phyloP scores from a whole-genome alignment of 2,329 filamentous ascomycete genomes.

The Periconia macrospinosa region DNA sequence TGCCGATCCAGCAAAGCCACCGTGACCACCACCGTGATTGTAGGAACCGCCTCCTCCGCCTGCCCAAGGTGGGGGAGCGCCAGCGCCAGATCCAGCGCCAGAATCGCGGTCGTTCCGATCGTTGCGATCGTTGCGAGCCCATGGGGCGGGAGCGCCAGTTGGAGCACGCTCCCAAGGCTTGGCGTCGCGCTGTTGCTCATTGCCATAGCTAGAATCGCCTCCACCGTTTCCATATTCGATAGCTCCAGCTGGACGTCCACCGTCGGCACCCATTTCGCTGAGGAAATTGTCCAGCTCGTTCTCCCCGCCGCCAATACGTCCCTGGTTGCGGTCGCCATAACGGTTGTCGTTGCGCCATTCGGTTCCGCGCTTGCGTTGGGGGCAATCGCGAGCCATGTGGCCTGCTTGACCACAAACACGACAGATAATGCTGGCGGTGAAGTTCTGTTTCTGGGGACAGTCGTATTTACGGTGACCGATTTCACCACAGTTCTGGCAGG shows the following conservation, averaged over 20 bases:
- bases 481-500: slow-evolving; percentile 98
- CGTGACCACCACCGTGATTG: slow-evolving; percentile 16
- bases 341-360: slow-evolving; percentile 84
- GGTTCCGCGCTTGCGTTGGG: slow-evolving; percentile 85
- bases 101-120: slow-evolving; percentile 51
- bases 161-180: slow-evolving; percentile 90
- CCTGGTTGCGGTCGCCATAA: slow-evolving; percentile 59
- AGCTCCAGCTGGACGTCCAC: slow-evolving; percentile 66
- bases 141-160: slow-evolving; percentile 81
- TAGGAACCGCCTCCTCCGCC: slow-evolving; percentile 35
- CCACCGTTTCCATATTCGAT: slow-evolving; percentile 59
- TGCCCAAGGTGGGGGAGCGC: slow-evolving; percentile 45
- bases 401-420: slow-evolving; percentile 97
- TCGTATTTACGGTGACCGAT: slow-evolving; percentile 99
- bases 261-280: slow-evolving; percentile 86
- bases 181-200: slow-evolving; percentile 55
- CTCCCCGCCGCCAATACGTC: slow-evolving; percentile 74
- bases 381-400: slow-evolving; percentile 97
- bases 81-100: slow-evolving; percentile 36
- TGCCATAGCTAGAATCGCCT: slow-evolving; percentile 50
- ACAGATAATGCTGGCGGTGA: slow-evolving; percentile 98
- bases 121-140: slow-evolving; percentile 56
- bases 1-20: slow-evolving; percentile 34
- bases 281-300: slow-evolving; percentile 98
- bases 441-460: slow-evolving; percentile 96